phyloP scores from a whole-genome alignment of 75 land plant species.

The Adiantum capillusveneris region DNA sequence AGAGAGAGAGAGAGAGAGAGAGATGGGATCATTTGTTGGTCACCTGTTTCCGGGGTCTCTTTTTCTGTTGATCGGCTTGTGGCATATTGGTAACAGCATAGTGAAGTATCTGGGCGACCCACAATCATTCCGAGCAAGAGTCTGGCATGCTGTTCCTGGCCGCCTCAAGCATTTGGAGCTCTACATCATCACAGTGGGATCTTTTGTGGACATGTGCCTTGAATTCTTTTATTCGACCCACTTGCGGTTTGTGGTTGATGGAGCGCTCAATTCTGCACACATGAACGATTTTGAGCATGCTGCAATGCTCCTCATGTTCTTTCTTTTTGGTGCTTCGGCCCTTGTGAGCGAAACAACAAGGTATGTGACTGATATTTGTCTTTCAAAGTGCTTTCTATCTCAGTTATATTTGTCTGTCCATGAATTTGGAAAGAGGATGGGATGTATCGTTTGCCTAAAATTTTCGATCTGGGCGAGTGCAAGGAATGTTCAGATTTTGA shows the following conservation, averaged over 20 bases:
- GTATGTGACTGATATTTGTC: no score
- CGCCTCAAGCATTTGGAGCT: conserved; percentile 59
- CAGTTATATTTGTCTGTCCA: no score
- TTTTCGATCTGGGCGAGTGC: no score
- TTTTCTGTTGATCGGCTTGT: conserved; percentile 74
- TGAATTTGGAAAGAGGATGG: no score
- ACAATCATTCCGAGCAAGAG: conserved; percentile 47
- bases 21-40: conserved; percentile 92
- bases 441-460: no score
- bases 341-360: conserved; percentile 65
- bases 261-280: conserved; percentile 71
- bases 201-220: conserved; percentile 80
- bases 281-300: conserved; percentile 94
- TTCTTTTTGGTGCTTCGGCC: conserved; percentile 56
- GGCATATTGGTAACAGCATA: conserved; percentile 76
- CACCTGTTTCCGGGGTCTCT: conserved; percentile 84
- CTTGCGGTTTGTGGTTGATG: conserved; percentile 60
- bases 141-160: conserved; percentile 78
- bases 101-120: conserved; percentile 54
- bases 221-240: conserved; percentile 93
- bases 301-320: conserved; percentile 98
- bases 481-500: no score
- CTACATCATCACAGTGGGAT: conserved; percentile 60
- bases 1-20: not conserved
- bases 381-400: no score